Evolutionary conservation across 768 basidiomycete genomes (phyloP), one percentile per base, ranked within the genome.

Genomic region (Rhodotorula sphaerocarpa): DNA sequence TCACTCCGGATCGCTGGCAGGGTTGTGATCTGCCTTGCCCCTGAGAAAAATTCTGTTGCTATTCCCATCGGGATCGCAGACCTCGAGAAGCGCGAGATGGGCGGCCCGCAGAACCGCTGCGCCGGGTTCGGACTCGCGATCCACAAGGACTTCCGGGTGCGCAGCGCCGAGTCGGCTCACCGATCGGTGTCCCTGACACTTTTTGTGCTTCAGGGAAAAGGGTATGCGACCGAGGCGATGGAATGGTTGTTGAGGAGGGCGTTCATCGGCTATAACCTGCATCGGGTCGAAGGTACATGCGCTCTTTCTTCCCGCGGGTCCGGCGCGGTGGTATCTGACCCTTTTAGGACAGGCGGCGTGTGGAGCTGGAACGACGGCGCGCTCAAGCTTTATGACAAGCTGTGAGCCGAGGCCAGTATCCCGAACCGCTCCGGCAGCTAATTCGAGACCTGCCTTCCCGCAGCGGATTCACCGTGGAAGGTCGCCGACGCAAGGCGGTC

Each of bases 391-490:
- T 64, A 59, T 47, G 47, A 23, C 6, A 43, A 41, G 15, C 16
- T 44, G 56, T 63, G 25, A 7, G 55, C 54, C 25, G 31, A 2
- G 1, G 12, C 9, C 34, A 15, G 23, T 7, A 12, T n/a, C 30
- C 20, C 25, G 21, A 42, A 28, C n/a, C 20, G 12, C 25, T 25
- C 39, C 12, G 11, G 0, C 4, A 5, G 21, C 33, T 55, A 7
- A 42, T 21, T 41, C 2, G n/a, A n/a, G n/a, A n/a, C n/a, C n/a
- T n/a, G n/a, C 23, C 53, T 1, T 31, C 3, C 36, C 30, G 31
- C 50, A 64, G 63, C 23, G 63, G 63, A 9, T 59, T 65, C 43
- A 34, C 41, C 47, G 42, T 55, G 14, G 63, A 65, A 18, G 63
- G 57, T 2, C 28, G 53, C 0, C 41, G 31, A 6, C 46, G 63